A percentile compares a stretch with the other conserved stretches of the same genome.
Conservation (phyloP, 2,329 filamentous ascomycete species). For the Verticillium klebahnii region DNA sequence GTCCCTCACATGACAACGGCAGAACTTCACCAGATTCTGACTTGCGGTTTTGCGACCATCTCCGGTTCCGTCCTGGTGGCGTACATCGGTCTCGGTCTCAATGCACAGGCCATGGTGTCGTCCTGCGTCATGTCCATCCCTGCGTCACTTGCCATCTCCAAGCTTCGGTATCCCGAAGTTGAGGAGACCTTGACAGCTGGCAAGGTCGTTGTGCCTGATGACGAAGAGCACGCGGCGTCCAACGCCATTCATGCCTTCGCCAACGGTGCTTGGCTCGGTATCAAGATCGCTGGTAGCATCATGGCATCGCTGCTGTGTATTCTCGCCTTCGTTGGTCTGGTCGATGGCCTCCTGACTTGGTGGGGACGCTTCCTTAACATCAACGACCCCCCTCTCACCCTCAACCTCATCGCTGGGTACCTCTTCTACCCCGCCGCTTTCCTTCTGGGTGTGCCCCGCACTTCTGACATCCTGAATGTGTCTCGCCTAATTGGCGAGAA, state of each 20-base stretch:
- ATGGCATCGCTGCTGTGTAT: slow-evolving; percentile 76
- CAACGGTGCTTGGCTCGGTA: slow-evolving; percentile 77
- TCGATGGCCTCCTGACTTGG: slow-evolving; percentile 77
- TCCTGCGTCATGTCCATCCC: slow-evolving; percentile 96
- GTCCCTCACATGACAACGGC: slow-evolving; percentile 79
- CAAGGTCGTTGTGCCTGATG: slow-evolving; percentile 74
- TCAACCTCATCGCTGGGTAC: slow-evolving; percentile 74
- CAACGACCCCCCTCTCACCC: slow-evolving; percentile 49
- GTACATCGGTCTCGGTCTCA: slow-evolving; percentile 80
- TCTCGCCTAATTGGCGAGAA: slow-evolving; percentile 78
- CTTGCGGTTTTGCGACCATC: slow-evolving; percentile 88
- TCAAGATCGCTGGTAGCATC: slow-evolving; percentile 85
- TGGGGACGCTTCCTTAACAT: slow-evolving; percentile 78
- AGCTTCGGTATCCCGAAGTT: slow-evolving; percentile 83
- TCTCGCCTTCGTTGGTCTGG: slow-evolving; percentile 68
- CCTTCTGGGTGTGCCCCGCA: slow-evolving; percentile 71
- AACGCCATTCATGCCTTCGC: slow-evolving; percentile 83
- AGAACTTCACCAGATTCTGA: slow-evolving; percentile 90
- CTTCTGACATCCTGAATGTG: slow-evolving; percentile 64
- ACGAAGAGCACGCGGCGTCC: slow-evolving; percentile 68
- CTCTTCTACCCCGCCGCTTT: slow-evolving; percentile 74
- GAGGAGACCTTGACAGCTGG: slow-evolving; percentile 83
- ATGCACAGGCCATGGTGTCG: slow-evolving; percentile 79
- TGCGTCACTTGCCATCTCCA: slow-evolving; percentile 82
- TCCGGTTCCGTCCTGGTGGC: slow-evolving; percentile 82